Evolutionary conservation across 164 flowering plant species (phyloP).

Genomic region (Aristolochia californica): DNA sequence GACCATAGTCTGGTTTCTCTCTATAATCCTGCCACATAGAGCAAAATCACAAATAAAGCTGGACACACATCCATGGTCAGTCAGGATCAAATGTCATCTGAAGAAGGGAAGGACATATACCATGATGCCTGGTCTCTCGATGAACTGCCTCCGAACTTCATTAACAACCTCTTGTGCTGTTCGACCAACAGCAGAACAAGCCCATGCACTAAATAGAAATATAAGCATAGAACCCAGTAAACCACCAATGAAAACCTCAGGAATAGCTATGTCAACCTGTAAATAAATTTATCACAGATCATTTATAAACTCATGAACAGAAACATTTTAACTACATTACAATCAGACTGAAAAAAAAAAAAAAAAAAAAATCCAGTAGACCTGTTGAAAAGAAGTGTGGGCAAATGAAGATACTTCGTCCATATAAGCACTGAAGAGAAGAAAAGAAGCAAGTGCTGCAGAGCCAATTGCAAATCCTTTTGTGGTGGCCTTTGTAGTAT

Average conservation of each 20-base stretch:
- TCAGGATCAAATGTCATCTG: not conserved
- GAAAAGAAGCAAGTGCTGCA: conserved; percentile 97
- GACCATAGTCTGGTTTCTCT: conserved; percentile 95
- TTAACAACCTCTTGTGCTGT: conserved; percentile 98
- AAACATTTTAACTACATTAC: too few species aligned
- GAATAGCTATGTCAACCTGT: conserved; percentile 98
- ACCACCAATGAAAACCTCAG: conserved; percentile 95
- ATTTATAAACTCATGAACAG: not conserved
- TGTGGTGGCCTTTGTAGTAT: conserved; percentile 98
- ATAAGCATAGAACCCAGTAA: conserved; percentile 96
- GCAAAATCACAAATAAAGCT: not conserved
- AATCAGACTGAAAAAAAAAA: too few species aligned
- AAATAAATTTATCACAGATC: not conserved
- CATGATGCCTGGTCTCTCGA: conserved; percentile 99
- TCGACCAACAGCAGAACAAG: conserved; percentile 97
- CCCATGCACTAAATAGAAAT: conserved; percentile 96
- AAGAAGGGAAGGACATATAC: conserved; percentile 43
- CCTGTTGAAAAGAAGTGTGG: conserved; percentile 65
- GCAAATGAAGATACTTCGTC: conserved; percentile 95
- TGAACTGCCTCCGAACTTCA: conserved; percentile 95
- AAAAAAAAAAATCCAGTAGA: too few species aligned
- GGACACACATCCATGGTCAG: not conserved
- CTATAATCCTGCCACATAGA: conserved; percentile 90
- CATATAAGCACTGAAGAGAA: conserved; percentile 97
- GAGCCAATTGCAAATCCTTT: conserved; percentile 99